Base-by-base conservation (phyloP, 108 stramenopile genomes). In the Nitzschia inconspicua region DNA sequence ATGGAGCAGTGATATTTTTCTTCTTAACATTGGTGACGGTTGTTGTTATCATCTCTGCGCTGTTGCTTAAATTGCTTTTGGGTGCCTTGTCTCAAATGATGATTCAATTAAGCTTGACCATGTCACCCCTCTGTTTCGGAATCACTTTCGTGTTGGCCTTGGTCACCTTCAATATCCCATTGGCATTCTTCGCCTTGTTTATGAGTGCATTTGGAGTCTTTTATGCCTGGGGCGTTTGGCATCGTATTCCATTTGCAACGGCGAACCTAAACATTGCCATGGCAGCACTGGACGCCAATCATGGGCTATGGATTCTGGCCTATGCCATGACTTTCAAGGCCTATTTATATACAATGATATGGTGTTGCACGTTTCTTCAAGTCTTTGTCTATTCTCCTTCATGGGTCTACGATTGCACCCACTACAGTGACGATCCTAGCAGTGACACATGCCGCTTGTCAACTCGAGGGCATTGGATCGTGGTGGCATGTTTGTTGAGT, bases 221-320 rank as follows among this genome's bases (percentile, higher is more conserved):
- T 50, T 61, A 57, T 65, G 58, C 51, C 57, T 25, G 29, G 39
- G 3, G 13, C 1, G 73, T 88, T 10, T 75, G 84, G 78, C 39
- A 71, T 16, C 63, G 72, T 4, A 84, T 93, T 47, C 91, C 91
- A 23, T 87, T 83, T 57, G 88, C 91, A 1, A 72, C 88, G 2
- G 66, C 81, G 42, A 93, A 80, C 56, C 50, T 93, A 36, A 70
- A 55, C 29, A 66, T 71, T 13, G 80, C 73, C 44, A 39, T 86
- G 23, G 59, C 76, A 4, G 82, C 83, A 8, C 43, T 89, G 22
- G 10, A 40, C 11, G 57, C 53, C 39, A 65, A 57, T 35, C 79
- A 86, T 57, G 87, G 86, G 22, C 41, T 91, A 14, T 59, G 69
- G 13, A 22, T 72, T 3, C 18, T 79, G 36, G 83, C 77, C 0